Evolutionary conservation across 208 protist species (phyloP).

Genomic region (Acanthamoeba healyi): DNA sequence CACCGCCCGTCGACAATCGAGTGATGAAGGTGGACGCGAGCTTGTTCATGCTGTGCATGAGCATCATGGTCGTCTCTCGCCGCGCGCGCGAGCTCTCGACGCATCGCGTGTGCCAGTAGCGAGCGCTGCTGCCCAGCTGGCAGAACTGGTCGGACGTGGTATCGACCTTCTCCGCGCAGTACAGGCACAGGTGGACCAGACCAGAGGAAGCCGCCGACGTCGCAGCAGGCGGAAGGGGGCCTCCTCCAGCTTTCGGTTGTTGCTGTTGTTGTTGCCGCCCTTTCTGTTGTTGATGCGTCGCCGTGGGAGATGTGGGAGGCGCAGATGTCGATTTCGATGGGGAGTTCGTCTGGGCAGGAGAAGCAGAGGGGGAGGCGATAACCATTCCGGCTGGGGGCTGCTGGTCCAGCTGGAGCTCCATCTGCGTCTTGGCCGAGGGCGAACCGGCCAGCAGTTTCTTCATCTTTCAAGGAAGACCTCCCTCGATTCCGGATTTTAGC

Average conservation of each 20-base stretch:
- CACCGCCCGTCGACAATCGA: not conserved
- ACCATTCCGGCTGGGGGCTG: not conserved
- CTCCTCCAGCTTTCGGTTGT: not conserved
- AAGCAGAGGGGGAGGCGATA: not conserved
- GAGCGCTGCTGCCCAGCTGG: not conserved
- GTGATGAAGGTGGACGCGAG: not conserved
- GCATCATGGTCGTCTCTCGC: slow-evolving; percentile 3
- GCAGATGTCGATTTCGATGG: not conserved
- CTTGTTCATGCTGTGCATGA: slow-evolving; percentile 65
- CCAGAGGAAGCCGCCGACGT: no score
- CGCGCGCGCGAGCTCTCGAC: slow-evolving; percentile 9
- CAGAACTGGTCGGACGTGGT: not conserved
- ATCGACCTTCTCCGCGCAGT: slow-evolving; percentile 23
- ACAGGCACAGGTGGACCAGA: not conserved
- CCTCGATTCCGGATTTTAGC: no score
- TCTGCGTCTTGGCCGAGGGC: not conserved
- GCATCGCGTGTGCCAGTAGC: slow-evolving; percentile 37
- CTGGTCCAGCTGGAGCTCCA: not conserved
- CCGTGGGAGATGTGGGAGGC: not conserved
- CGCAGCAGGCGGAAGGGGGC: no score
- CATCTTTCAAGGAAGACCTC: not conserved
- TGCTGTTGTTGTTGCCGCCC: no score
- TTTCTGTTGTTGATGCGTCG: no score
- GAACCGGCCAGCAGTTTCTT: not conserved
- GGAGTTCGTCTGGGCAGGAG: not conserved